Percentiles rank a stretch among this genome's conserved stretches.
Conservation (phyloP, 2,329 filamentous ascomycete genomes). For the Alternaria angustiovoidea region DNA sequence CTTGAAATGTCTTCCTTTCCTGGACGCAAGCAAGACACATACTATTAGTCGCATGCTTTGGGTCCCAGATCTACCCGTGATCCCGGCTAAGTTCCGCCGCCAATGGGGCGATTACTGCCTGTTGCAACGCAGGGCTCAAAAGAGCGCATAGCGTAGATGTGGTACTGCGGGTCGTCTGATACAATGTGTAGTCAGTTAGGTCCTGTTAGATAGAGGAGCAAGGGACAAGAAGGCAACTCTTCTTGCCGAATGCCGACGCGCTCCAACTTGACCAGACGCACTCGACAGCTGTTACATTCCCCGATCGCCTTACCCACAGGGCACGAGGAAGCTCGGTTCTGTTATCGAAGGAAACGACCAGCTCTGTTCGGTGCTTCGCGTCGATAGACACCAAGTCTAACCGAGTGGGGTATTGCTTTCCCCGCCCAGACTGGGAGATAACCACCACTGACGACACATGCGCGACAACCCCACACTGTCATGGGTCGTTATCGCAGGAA, state of each 20-base stretch:
- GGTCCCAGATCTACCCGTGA: slow-evolving; percentile 74
- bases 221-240: neutral
- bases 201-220: neutral
- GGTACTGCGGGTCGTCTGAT: no score
- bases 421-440: slow-evolving; percentile 15
- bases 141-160: neutral
- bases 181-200: neutral
- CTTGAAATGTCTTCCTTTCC: slow-evolving; percentile 77
- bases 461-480: slow-evolving; percentile 25
- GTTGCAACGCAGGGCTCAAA: slow-evolving; percentile 61
- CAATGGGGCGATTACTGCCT: slow-evolving; percentile 92
- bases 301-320: neutral
- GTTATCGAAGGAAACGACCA: slow-evolving; percentile 4
- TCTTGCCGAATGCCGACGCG: neutral
- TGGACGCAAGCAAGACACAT: slow-evolving; percentile 79
- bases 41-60: slow-evolving; percentile 80
- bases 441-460: slow-evolving; percentile 24
- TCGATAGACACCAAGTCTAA: slow-evolving; percentile 16
- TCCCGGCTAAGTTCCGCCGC: slow-evolving; percentile 74
- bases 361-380: slow-evolving; percentile 16
- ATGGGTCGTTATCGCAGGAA: slow-evolving; percentile 22
- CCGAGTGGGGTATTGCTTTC: slow-evolving; percentile 34
- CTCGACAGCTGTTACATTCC: neutral
- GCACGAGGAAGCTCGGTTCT: neutral
- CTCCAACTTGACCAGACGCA: neutral